Evolutionary conservation across 352 stramenopile genomes (phyloP), one percentile per base, ranked within the genome.

Genomic region (Phytophthora agathidicida): DNA sequence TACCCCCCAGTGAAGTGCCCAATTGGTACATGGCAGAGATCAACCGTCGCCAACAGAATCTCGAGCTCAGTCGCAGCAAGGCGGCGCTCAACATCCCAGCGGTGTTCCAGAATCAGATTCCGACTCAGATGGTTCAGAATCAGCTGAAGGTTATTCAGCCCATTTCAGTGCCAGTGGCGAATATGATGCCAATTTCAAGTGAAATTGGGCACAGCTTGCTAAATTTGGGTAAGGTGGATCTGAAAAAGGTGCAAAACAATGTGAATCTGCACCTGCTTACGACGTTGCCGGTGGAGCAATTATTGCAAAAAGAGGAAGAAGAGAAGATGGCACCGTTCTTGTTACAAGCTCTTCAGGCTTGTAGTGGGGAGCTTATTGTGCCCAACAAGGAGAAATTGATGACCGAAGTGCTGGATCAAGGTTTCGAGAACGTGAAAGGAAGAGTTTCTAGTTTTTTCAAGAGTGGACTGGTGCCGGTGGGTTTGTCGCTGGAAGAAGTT

Each of bases 11-110:
- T n/a, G 52, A 71, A 6, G 64, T 76, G n/a, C 79, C 79, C 1
- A 65, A 77, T 17, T 89, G 79, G 79, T 89, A 78, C 46, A 13
- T 70, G 8, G 45, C 62, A 0, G 76, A 86, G 58, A 39, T 82
- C 9, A 63, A 62, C 19, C 73, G 71, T 44, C 73, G 75, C 0
- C 60, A 70, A 17, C 41, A 68, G 35, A 53, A 6, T 58, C 11
- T 47, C 5, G 26, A 22, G 19, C 32, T 37, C 0, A 53, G 7
- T 5, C 35, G 32, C 16, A 44, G 31, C 14, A 45, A 33, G 13
- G 10, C 26, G 27, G 1, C 47, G 24, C 3, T 35, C 7, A 46
- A 44, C 3, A 23, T 55, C 43, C 32, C 60, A 64, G 32, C 4
- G 1, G 31, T 31, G 7, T 38, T 57, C 23, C 47, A 58, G 47